Percentiles rank a stretch among this genome's conserved stretches.
phyloP scores from a whole-genome alignment of 805 yeast species.

The Pichia phayaonensis region DNA sequence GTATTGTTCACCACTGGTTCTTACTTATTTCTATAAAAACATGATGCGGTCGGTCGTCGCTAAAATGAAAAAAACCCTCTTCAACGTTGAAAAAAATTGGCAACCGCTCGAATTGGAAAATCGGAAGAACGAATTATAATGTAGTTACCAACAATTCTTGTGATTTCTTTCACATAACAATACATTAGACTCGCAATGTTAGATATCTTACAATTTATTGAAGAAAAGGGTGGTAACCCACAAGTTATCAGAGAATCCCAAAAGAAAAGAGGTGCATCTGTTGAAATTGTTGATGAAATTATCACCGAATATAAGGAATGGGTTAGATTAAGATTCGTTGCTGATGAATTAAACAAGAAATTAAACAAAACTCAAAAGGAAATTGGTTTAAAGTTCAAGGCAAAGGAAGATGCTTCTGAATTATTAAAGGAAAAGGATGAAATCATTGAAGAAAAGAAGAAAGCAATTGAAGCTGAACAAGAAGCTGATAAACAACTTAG shows the following conservation, averaged over 20 bases:
- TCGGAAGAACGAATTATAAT: too few relatives aligned
- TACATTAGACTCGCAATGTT: constrained; percentile 46
- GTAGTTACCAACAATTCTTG: background rate
- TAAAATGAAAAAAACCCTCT: background rate
- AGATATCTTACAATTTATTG: constrained; percentile 86
- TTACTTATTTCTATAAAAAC: too few relatives aligned
- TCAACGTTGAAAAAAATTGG: background rate
- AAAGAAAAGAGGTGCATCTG: constrained; percentile 88
- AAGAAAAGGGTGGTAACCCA: constrained; percentile 96
- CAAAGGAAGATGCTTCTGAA: constrained; percentile 89
- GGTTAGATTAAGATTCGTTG: constrained; percentile 82
- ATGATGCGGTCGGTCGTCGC: background rate
- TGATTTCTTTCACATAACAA: background rate
- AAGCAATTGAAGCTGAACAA: constrained; percentile 59
- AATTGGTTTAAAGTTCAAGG: constrained; percentile 86
- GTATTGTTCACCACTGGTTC: too few relatives aligned
- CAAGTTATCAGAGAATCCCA: constrained; percentile 82
- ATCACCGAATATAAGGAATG: constrained; percentile 85
- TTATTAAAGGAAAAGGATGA: constrained; percentile 75
- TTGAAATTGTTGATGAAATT: constrained; percentile 93
- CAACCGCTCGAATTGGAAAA: background rate
- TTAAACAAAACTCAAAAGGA: constrained; percentile 87
- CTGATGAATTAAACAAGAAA: constrained; percentile 84
- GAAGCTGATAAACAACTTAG: constrained; percentile 70
- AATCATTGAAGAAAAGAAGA: constrained; percentile 62